phyloP scores from a whole-genome alignment of 2,329 filamentous ascomycete genomes.

The Colletotrichum lini region DNA sequence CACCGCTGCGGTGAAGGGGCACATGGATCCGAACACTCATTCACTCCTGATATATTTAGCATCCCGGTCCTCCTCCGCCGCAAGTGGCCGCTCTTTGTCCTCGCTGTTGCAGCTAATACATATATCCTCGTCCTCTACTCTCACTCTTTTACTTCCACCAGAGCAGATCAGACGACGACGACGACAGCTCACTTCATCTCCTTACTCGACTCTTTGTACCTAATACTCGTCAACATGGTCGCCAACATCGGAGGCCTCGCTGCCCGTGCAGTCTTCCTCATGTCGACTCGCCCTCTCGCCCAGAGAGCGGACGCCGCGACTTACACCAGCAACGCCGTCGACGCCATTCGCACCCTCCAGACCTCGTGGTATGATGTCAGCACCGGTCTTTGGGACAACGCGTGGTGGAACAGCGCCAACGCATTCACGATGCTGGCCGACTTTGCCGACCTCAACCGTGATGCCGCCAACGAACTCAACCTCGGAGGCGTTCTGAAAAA shows the following conservation, averaged over 20 bases:
- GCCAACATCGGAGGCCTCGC: conserved; percentile 41
- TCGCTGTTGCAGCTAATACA: conserved; percentile 32
- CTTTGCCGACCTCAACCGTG: conserved; percentile 56
- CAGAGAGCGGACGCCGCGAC: conserved; percentile 32
- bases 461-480: conserved; percentile 54
- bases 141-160: background rate
- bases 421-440: conserved; percentile 74
- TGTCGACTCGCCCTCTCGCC: conserved; percentile 38
- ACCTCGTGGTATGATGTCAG: conserved; percentile 69
- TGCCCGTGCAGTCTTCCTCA: conserved; percentile 41
- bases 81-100: conserved; percentile 13
- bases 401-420: conserved; percentile 84
- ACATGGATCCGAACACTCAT: conserved; percentile 31
- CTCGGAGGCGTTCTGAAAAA: conserved; percentile 59
- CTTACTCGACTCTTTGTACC: conserved; percentile 18
- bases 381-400: conserved; percentile 74
- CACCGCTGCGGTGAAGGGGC: conserved; percentile 34
- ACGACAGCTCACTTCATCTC: background rate
- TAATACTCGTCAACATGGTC: conserved; percentile 40
- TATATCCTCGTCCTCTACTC: conserved; percentile 33
- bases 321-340: conserved; percentile 53
- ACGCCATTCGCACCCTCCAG: conserved; percentile 64
- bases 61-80: conserved; percentile 23
- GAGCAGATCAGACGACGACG: conserved; percentile 5
- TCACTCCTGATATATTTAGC: conserved; percentile 39